Evolutionary conservation across 2,329 filamentous ascomycete genomes (phyloP).

Genomic region (Fusarium sp.): DNA sequence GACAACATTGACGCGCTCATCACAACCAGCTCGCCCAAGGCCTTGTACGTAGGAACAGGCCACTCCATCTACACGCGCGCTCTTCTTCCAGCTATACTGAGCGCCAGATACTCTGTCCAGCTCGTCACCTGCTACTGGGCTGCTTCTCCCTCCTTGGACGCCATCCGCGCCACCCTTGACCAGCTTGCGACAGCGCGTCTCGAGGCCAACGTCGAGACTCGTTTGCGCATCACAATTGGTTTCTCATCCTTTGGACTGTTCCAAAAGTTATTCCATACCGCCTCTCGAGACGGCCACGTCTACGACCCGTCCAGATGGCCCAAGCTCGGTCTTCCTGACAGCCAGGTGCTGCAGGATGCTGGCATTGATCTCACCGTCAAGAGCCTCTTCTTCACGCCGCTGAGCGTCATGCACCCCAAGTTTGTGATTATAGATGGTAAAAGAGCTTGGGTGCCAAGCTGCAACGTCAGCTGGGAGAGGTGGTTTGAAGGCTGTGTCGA

Average conservation of each 20-base stretch:
- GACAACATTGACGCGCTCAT: conserved; percentile 57
- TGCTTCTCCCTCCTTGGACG: conserved; percentile 66
- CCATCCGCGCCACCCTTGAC: conserved; percentile 65
- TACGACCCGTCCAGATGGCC: conserved; percentile 70
- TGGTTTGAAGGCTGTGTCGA: conserved; percentile 84
- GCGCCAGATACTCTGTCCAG: conserved; percentile 71
- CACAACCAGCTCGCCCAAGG: conserved; percentile 56
- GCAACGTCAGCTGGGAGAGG: conserved; percentile 87
- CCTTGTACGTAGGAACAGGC: conserved; percentile 66
- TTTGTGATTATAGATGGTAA: conserved; percentile 77
- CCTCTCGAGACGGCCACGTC: conserved; percentile 66
- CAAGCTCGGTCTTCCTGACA: conserved; percentile 70
- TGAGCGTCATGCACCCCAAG: conserved; percentile 90
- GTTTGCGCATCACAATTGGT: conserved; percentile 73
- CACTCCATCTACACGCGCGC: conserved; percentile 62
- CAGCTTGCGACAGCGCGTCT: conserved; percentile 61
- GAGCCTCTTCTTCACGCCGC: conserved; percentile 79
- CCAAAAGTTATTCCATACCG: conserved; percentile 79
- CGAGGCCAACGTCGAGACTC: conserved; percentile 36
- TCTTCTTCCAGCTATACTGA: conserved; percentile 68
- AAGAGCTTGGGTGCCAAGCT: conserved; percentile 76
- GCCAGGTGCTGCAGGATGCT: conserved; percentile 59
- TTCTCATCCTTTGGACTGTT: conserved; percentile 77
- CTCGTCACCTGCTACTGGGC: conserved; percentile 89
- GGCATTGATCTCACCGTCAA: conserved; percentile 76